Evolutionary conservation across 495 filamentous ascomycete species (phyloP), one percentile per base, ranked within the genome.

Genomic region (Lichenothelia convexa): DNA sequence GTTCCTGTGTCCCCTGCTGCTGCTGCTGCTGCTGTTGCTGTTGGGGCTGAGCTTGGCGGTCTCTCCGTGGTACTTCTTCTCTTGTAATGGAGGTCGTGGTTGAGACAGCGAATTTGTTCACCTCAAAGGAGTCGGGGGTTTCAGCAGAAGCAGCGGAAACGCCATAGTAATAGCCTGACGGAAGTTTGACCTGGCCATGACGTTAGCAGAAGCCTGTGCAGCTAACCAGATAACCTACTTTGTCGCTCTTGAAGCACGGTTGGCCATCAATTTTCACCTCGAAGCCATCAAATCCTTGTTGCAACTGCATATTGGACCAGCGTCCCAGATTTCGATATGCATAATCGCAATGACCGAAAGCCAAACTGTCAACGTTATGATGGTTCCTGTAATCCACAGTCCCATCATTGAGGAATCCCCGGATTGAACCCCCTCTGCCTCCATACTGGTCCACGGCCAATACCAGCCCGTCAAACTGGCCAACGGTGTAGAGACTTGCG

Each of bases 341-440:
- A 48, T 86, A 92, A 44, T 77, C 70, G 61, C 89, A 97, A 57
- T 93, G 81, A 18, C 84, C 89, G 51, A 97, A 97, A 21, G 91
- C 80, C 30, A 94, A 65, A 43, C 65, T 75, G 56, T 93, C 85
- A 3, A 92, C 73, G 46, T 68, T 76, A 41, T 72, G 68, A 50
- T 87, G 79, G 33, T 65, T 65, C 48, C 73, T 80, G 66, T 80
- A 93, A 51, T 89, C 79, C 41, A 62, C 72, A 18, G 60, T 71
- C 37, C 87, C 89, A 55, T 95, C 89, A 56, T 95, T 97, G 50
- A 97, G 58, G 62, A 95, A 95, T 16, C 80, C 89, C 40, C 89
- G 65, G 35, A 97, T 61, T 49, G 75, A 82, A 39, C 89, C 54
- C 9, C 57, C 55, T 20, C 43, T 65, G 47, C 85, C 84, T 18